Percentiles rank a stretch among this genome's conserved stretches.
Evolutionary conservation across 2,329 filamentous ascomycete species (phyloP).

Genomic region (Clarireedia homoeocarpa): DNA sequence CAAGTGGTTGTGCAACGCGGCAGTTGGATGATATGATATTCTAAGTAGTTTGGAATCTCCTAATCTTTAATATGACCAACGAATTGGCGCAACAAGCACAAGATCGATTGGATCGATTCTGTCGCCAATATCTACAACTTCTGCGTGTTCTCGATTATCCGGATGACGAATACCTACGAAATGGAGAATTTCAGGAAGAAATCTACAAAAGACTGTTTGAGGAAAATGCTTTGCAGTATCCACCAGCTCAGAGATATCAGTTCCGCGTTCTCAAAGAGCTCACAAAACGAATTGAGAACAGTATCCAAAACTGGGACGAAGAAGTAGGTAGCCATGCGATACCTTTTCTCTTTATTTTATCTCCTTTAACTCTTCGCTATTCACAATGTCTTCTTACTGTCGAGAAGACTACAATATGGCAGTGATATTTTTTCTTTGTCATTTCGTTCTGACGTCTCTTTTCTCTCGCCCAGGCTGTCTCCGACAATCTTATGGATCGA

Average conservation of each 20-base stretch:
- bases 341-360: slow-evolving; percentile 10
- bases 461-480: slow-evolving; percentile 58
- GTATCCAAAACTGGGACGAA: slow-evolving; percentile 74
- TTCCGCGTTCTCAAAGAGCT: slow-evolving; percentile 67
- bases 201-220: slow-evolving; percentile 63
- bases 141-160: slow-evolving; percentile 60
- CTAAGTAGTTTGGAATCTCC: neutral
- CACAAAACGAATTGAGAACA: slow-evolving; percentile 59
- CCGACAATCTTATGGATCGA: slow-evolving; percentile 66
- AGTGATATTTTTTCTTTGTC: too few species aligned
- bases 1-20: neutral
- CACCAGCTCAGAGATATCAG: slow-evolving; percentile 63
- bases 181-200: slow-evolving; percentile 54
- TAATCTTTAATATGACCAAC: neutral
- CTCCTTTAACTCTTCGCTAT: neutral
- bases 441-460: slow-evolving; percentile 18
- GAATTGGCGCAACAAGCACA: slow-evolving; percentile 6
- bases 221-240: slow-evolving; percentile 42
- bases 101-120: slow-evolving; percentile 45
- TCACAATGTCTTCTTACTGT: neutral
- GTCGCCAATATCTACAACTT: slow-evolving; percentile 73
- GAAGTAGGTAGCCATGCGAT: slow-evolving; percentile 56
- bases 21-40: neutral
- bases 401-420: too few species aligned
- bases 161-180: slow-evolving; percentile 46